Conservation (phyloP, 2,329 filamentous ascomycete genomes). For the Paecilomyces sp. region DNA sequence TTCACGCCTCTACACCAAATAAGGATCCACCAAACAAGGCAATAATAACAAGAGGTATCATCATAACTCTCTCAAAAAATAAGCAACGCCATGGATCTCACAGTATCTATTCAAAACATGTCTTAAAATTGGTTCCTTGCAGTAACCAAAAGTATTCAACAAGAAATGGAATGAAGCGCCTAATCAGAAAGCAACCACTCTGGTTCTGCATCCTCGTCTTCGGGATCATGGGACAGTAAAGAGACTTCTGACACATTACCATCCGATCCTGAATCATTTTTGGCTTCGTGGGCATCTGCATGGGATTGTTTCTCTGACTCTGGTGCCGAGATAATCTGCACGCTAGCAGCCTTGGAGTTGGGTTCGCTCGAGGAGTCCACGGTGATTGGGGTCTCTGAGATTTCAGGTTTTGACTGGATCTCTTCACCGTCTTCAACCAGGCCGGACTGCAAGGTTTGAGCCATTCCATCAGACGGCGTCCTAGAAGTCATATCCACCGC, state of each 20-base stretch:
- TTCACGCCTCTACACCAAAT: too few species aligned
- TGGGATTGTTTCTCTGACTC: conserved; percentile 8
- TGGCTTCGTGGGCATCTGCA: conserved; percentile 7
- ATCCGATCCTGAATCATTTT: conserved; percentile 17
- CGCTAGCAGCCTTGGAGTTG: conserved; percentile 17
- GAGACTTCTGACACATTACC: conserved; percentile 42
- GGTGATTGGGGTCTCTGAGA: conserved; percentile 14
- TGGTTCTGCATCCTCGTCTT: conserved; percentile 59
- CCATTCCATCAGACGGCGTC: neutral
- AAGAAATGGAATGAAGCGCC: neutral
- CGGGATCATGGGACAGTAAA: conserved; percentile 54
- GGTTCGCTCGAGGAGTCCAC: conserved; percentile 17
- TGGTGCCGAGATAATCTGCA: conserved; percentile 16
- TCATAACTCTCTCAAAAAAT: neutral
- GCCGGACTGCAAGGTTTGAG: neutral
- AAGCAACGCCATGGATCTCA: neutral
- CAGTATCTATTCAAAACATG: neutral
- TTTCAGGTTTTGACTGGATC: neutral
- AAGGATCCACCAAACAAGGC: neutral
- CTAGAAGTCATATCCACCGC: neutral
- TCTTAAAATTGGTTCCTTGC: neutral
- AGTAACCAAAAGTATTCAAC: neutral
- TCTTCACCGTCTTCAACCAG: neutral
- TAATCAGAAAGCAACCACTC: conserved; percentile 50
- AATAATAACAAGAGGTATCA: neutral